Evolutionary conservation across 345 rosid genomes (phyloP), one percentile per base, ranked within the genome.

Genomic region (Populus davidiana): DNA sequence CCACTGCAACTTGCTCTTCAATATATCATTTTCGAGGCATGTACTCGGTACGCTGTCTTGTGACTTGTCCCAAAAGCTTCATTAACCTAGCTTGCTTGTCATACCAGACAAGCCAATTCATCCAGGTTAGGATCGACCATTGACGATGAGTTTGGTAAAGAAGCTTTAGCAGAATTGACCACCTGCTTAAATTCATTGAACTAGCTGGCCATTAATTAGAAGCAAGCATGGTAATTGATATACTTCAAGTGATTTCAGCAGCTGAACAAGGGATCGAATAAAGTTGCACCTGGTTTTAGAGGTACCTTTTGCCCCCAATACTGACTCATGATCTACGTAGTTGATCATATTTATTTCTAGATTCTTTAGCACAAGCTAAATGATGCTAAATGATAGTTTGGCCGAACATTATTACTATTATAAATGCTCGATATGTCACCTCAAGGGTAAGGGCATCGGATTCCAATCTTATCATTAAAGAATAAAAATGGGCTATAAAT

Each of bases 381-480:
- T 33, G 35, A 33, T 33, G 23, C n/a, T 6, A 29, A 83, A 33
- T 33, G 35, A 33, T 33, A 33, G 50, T 25, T 29, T 64, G 79
- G 69, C 59, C 59, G 9, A 52, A 5, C 23, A 18, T 20, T 50
- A 18, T 50, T 18, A 2, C 20, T 7, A 18, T 52, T 33, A 4
- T 33, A 33, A 33, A 33, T 5, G 59, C 75, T 52, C 20, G 12
- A 14, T 49, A 23, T 75, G 16, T 8, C 29, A 72, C 52, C 56
- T 33, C 27, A 2, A 3, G 0, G 36, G 5, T 21, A 4, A 50
- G 72, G 81, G 88, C 11, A 87, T 81, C 17, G 62, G 87, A 83
- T 87, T 83, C 88, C 0, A 43, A 16, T 39, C 67, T 65, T 70
- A 83, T 82, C 90, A 35, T 73, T 20, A 59, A 5, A 47, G 74